Conservation (phyloP, 495 filamentous ascomycete genomes). For the Halenospora varia region DNA sequence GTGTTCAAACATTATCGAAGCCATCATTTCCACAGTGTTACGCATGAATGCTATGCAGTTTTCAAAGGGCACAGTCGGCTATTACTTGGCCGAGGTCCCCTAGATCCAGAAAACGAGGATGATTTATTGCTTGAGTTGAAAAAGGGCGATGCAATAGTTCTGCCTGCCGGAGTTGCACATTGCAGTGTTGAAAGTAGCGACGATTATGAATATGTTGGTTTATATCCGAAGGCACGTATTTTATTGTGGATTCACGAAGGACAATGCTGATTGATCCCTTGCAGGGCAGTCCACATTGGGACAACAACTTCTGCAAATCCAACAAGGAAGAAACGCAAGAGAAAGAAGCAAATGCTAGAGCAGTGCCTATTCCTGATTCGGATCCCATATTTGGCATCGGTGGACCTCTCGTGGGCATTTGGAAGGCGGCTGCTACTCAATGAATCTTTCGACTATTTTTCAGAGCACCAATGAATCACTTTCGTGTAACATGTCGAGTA, state of each 20-base stretch:
- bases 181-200: slow-evolving; percentile 29
- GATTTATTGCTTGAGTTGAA: slow-evolving; percentile 30
- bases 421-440: background rate
- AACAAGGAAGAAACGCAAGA: slow-evolving; percentile 1
- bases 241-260: background rate
- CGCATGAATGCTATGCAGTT: slow-evolving; percentile 38
- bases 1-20: slow-evolving; percentile 32
- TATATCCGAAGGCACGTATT: slow-evolving; percentile 33
- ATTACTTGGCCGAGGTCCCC: slow-evolving; percentile 31
- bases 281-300: slow-evolving; percentile 16
- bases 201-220: slow-evolving; percentile 36
- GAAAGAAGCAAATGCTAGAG: slow-evolving; percentile 12
- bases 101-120: slow-evolving; percentile 25
- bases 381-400: slow-evolving; percentile 14
- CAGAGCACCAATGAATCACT: background rate
- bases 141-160: slow-evolving; percentile 32
- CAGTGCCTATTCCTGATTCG: slow-evolving; percentile 11
- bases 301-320: slow-evolving; percentile 21
- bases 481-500: no score
- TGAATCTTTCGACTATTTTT: background rate
- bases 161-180: slow-evolving; percentile 36
- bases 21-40: slow-evolving; percentile 35
- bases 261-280: background rate
- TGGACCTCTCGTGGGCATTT: slow-evolving; percentile 14
- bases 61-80: slow-evolving; percentile 30